These are phyloP conservation scores for Zanthoxylum bungeanum DNA, from an alignment of 345 rosid species.

Conservation along the genomic window DNA sequence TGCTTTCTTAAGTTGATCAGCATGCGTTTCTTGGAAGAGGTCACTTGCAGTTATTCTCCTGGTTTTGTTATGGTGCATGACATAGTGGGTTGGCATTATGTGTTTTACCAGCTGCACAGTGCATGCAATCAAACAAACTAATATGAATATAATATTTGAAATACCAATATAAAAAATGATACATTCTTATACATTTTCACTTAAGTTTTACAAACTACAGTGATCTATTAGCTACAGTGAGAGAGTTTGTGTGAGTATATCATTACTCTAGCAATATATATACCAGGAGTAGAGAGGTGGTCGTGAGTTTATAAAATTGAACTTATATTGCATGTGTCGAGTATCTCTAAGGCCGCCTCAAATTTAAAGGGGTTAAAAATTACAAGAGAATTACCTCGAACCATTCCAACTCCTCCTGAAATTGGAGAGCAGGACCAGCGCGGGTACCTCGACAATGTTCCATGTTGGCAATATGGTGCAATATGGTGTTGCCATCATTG, in stretches of 20 bases:
- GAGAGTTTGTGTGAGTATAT: too few species aligned
- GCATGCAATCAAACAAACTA: background rate
- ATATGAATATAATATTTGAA: background rate
- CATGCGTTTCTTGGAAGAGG: background rate
- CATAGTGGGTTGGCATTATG: background rate
- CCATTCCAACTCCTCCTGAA: constrained; percentile 3
- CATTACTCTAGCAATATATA: too few species aligned
- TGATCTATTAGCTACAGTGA: too few species aligned
- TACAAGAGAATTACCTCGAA: background rate
- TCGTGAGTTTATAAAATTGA: too few species aligned
- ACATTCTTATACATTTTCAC: too few species aligned
- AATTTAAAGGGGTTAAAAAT: background rate
- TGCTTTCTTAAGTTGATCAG: background rate
- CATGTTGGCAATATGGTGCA: background rate
- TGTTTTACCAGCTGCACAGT: background rate
- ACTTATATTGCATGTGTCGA: too few species aligned
- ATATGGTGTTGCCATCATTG: background rate
- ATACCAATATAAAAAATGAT: too few species aligned
- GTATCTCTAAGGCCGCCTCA: too few species aligned
- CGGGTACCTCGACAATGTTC: background rate
- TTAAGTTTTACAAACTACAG: too few species aligned
- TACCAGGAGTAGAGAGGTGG: too few species aligned
- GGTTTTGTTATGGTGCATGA: background rate
- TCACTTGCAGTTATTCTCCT: background rate
- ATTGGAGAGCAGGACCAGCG: constrained; percentile 7